Conservation (phyloP, 768 basidiomycete species). For the Lyophyllum semitale region DNA sequence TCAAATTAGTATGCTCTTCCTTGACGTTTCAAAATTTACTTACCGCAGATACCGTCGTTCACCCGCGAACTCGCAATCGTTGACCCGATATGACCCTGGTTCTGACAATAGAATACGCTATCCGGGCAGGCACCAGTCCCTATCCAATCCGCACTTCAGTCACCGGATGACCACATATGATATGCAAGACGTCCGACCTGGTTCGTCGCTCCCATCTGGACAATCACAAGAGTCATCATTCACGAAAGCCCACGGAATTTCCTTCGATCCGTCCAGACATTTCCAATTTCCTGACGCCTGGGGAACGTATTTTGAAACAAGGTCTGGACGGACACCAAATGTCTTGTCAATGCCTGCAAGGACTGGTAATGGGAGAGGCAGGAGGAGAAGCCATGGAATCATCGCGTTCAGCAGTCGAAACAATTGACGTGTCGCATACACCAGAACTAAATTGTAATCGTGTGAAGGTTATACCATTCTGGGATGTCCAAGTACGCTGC, state of each 20-base stretch:
- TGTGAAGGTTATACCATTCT: constrained; percentile 3
- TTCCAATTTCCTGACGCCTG: constrained; percentile 61
- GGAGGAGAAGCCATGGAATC: constrained; percentile 52
- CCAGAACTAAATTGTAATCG: not conserved
- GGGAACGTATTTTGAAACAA: constrained; percentile 59
- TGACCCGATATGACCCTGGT: constrained; percentile 85
- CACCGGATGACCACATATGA: not conserved
- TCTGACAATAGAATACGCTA: constrained; percentile 79
- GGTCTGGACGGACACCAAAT: constrained; percentile 57
- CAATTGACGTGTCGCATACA: constrained; percentile 39
- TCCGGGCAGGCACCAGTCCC: constrained; percentile 86
- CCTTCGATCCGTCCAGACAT: constrained; percentile 80
- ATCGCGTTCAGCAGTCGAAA: constrained; percentile 29
- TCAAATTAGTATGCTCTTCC: constrained; percentile 13
- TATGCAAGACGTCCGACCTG: constrained; percentile 53
- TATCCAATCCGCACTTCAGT: constrained; percentile 27
- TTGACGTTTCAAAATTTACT: constrained; percentile 23
- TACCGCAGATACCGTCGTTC: constrained; percentile 92
- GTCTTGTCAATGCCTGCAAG: constrained; percentile 46
- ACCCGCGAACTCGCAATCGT: constrained; percentile 81
- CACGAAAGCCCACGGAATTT: constrained; percentile 77
- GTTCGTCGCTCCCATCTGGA: constrained; percentile 92
- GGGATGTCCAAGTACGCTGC: not conserved
- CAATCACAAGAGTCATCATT: constrained; percentile 98
- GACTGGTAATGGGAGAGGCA: constrained; percentile 37